A percentile compares a stretch with the other conserved stretches of the same genome.
Conservation (phyloP, 2,329 filamentous ascomycete genomes). For the Penicillium sp. region DNA sequence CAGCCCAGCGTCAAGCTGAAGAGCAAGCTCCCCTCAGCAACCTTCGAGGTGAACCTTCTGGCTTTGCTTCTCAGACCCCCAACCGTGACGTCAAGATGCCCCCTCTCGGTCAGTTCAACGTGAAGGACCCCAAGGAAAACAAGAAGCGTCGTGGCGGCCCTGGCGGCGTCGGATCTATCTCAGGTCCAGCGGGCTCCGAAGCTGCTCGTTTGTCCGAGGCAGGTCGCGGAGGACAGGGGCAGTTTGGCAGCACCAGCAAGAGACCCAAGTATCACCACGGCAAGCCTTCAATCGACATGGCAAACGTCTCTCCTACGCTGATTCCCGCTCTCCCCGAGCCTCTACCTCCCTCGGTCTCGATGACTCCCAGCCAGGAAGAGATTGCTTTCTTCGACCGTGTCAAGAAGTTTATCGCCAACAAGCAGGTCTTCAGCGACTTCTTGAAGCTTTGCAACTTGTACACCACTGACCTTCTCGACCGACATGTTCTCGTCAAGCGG, state of each 20-base stretch:
- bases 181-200: conserved; percentile 35
- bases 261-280: conserved; percentile 74
- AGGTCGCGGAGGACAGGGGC: conserved; percentile 36
- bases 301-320: conserved; percentile 77
- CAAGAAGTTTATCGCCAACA: conserved; percentile 94
- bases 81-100: conserved; percentile 70
- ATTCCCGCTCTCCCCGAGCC: conserved; percentile 87
- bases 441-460: conserved; percentile 96
- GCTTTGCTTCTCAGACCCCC: conserved; percentile 54
- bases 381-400: conserved; percentile 92
- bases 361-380: conserved; percentile 79
- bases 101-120: conserved; percentile 91
- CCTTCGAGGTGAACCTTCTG: conserved; percentile 55
- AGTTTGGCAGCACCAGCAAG: conserved; percentile 54
- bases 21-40: conserved; percentile 69
- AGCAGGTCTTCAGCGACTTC: conserved; percentile 91
- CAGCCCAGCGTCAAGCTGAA: conserved; percentile 63
- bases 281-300: conserved; percentile 56
- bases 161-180: conserved; percentile 36
- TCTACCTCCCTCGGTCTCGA: conserved; percentile 71
- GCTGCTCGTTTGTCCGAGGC: conserved; percentile 35
- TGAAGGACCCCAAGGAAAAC: conserved; percentile 80
- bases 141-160: conserved; percentile 78
- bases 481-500: conserved; percentile 77
- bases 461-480: conserved; percentile 88